phyloP scores from a whole-genome alignment of 768 basidiomycete genomes.

The Lactifluus rugatus region DNA sequence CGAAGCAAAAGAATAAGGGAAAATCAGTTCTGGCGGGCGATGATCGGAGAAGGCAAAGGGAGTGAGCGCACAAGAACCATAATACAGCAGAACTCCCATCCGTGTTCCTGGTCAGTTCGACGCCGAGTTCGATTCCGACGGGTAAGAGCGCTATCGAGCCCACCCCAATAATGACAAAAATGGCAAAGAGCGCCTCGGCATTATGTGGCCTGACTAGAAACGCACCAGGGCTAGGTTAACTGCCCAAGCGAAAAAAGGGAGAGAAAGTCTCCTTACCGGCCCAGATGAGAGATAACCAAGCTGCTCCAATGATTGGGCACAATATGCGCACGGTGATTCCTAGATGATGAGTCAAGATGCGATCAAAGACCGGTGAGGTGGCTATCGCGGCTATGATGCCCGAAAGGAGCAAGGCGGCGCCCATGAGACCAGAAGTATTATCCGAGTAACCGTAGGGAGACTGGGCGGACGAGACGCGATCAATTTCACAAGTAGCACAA shows the following conservation, averaged over 20 bases:
- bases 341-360: conserved; percentile 68
- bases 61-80: conserved; percentile 55
- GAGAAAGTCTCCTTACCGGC: conserved; percentile 40
- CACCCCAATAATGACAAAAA: conserved; percentile 62
- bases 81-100: conserved; percentile 67
- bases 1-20: not conserved
- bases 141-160: conserved; percentile 63
- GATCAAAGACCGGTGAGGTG: conserved; percentile 69
- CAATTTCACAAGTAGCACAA: not conserved
- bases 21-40: not conserved
- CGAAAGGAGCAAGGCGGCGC: conserved; percentile 54
- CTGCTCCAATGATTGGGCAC: conserved; percentile 48
- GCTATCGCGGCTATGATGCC: conserved; percentile 62
- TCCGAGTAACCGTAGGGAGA: conserved; percentile 64
- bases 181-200: conserved; percentile 46
- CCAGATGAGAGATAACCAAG: conserved; percentile 76
- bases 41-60: not conserved
- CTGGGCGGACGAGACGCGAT: conserved; percentile 28
- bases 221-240: not conserved
- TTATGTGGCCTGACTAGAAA: conserved; percentile 54
- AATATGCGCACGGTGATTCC: conserved; percentile 49
- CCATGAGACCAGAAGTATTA: conserved; percentile 58
- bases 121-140: conserved; percentile 65
- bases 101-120: conserved; percentile 71
- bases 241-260: not conserved